Base-by-base conservation (phyloP, 345 rosid genomes). In the Turritis glabra region DNA sequence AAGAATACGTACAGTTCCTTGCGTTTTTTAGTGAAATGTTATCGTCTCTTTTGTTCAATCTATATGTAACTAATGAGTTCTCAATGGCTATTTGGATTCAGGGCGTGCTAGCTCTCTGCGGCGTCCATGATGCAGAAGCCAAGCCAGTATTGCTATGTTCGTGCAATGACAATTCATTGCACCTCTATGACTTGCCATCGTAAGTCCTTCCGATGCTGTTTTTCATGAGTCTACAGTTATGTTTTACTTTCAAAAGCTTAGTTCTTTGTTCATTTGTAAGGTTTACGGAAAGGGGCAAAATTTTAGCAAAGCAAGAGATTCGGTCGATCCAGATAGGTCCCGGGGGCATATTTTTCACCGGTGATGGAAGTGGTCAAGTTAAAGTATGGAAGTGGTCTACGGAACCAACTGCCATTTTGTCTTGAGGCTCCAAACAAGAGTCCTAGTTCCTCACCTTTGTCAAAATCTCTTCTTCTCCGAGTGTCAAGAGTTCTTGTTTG, bases 351-450 rank as follows among this genome's bases (percentile, higher is more conserved):
- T 96, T 96, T 79, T 96, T 96, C 76, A 89, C 97, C 0, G 97
- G 99, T 4, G 99, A 96, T 57, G 98, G 96, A 72, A 88, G 87
- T 23, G 98, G 98, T 53, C 87, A 82, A 82, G 97, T 89, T 64
- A 89, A 81, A 85, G 99, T 96, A 47, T 96, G 98, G 99, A 88
- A 86, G 25, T 92, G 94, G 88, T 79, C 61, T 5, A 75, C 81
- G 0, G 85, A 81, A 69, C 78, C 84, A 41, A 69, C 78, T 12
- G 41, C 79, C 11, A 10, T 77, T 8, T 18, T 79, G 57, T 76
- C 82, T 71, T 80, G 59, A 61, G 25, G 15, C 19, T 13, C 8
- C 3, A 44, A 52, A 14, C 33, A 74, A 74, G 67, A 74, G 51
- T 19, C 33, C 7, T 37, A 66, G 41, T 30, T 73, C 53, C 12